Base-by-base conservation (phyloP, 306 rosid genomes). In the Quercus wislizeni region DNA sequence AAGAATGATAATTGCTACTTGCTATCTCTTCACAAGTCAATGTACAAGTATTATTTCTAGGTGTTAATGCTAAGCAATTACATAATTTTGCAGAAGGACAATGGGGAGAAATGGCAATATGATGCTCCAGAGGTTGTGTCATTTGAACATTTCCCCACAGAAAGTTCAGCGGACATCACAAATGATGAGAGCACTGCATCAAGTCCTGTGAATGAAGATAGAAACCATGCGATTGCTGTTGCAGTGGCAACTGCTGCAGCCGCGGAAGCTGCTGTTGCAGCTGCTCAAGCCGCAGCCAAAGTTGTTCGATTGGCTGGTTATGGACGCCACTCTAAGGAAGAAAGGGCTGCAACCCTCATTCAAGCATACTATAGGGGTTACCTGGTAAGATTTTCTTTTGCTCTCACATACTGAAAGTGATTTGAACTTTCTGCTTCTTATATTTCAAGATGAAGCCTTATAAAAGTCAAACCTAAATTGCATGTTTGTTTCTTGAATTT, bases 351-450 rank as follows among this genome's bases (percentile, higher is more conserved):
- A 73, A 92, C 82, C 15, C 86, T 93, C 70, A 92, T 95, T 82
- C 99, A 95, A 76, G 90, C 99, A 76, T 59, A 84, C 74, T 95
- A 95, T 61, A 91, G 97, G 88, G 98, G 99, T 72, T 95, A 95
- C 87, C 91, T 95, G 63, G 99, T 95, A 85, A 86, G 86, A 56
- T 19, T 51, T 58, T 54, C 46, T 65, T 52, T 27, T 72, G 56
- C 78, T 28, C 58, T 18, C 52, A 18, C 75, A 76, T 18, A 4
- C 30, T 59, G 9, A 57, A 21, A 7, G 6, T 49, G 15, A 10
- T 49, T 49, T 49, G 54, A 49, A 49, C 54, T 49, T 12, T 49
- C 15, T 49, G 15, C 54, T 49, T 49, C 54, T 49, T 49, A 49
- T 12, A 17, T 12, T 49, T 12, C 54, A 49, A 49, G 15, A 23